phyloP scores from a whole-genome alignment of 1,284 basidiomycete species.

The Cryptococcus deneoformans region DNA sequence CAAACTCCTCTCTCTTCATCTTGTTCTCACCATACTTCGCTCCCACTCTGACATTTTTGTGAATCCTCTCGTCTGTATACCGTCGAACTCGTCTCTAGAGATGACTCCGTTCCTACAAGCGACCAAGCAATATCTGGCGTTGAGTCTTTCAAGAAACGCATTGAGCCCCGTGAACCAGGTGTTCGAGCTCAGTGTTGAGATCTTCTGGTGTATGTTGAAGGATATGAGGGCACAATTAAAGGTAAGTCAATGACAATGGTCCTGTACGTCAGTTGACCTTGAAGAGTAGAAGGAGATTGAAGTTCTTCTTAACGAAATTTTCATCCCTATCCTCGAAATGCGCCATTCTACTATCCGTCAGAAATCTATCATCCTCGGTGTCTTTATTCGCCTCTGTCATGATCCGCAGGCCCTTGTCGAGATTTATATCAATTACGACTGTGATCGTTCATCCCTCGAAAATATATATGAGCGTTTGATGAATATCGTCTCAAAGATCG shows the following conservation, averaged over 20 bases:
- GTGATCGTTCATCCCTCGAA: constrained; percentile 84
- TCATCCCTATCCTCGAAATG: constrained; percentile 99
- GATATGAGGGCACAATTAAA: constrained; percentile 96
- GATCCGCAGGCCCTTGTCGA: constrained; percentile 96
- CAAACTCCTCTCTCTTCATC: constrained; percentile 86
- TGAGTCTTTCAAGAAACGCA: constrained; percentile 91
- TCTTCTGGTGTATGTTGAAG: constrained; percentile 93
- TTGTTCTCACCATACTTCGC: constrained; percentile 87
- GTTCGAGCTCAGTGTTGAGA: constrained; percentile 97
- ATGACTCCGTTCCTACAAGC: constrained; percentile 86
- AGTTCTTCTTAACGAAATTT: constrained; percentile 96
- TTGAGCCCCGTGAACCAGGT: constrained; percentile 94
- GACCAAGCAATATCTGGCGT: constrained; percentile 90
- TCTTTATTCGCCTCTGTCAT: constrained; percentile 81
- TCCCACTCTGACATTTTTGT: no score
- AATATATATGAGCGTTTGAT: constrained; percentile 97
- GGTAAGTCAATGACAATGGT: constrained; percentile 47
- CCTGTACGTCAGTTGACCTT: background rate
- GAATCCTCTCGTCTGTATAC: constrained; percentile 65
- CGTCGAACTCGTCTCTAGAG: constrained; percentile 80
- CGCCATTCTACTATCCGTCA: constrained; percentile 92
- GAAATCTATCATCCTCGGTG: constrained; percentile 83
- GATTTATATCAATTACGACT: constrained; percentile 97
- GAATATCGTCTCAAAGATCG: constrained; percentile 90
- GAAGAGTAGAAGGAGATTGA: constrained; percentile 90